Evolutionary conservation across 768 basidiomycete species (phyloP).

Genomic region (Peribolospora baueri): DNA sequence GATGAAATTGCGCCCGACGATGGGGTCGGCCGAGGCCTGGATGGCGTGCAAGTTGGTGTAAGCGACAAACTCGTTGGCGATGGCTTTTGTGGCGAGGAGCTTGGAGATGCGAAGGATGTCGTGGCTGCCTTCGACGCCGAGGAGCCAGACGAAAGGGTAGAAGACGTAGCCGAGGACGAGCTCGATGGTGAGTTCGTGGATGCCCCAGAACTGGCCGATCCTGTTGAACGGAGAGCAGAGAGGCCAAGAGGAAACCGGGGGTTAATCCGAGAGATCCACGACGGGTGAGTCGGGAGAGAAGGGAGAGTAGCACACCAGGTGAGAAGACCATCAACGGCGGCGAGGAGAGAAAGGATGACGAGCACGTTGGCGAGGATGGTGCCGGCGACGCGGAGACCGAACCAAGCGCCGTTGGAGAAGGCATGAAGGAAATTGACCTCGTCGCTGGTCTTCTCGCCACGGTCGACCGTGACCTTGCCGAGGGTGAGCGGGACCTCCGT

Average conservation of each 20-base stretch:
- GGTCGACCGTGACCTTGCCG: slow-evolving; percentile 53
- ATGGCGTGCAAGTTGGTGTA: slow-evolving; percentile 32
- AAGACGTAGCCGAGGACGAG: slow-evolving; percentile 65
- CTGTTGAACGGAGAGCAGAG: slow-evolving; percentile 14
- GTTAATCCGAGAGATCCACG: too few species aligned
- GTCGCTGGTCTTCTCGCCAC: slow-evolving; percentile 37
- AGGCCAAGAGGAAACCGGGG: neutral
- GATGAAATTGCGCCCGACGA: slow-evolving; percentile 48
- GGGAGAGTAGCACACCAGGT: slow-evolving; percentile 25
- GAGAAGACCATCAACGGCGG: slow-evolving; percentile 55
- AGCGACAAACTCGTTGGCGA: slow-evolving; percentile 63
- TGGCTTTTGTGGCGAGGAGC: slow-evolving; percentile 61
- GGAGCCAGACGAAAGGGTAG: slow-evolving; percentile 66
- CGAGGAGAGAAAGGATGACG: slow-evolving; percentile 59
- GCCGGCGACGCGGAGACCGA: slow-evolving; percentile 6
- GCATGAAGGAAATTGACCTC: slow-evolving; percentile 68
- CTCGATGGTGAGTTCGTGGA: slow-evolving; percentile 56
- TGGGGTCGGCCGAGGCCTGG: slow-evolving; percentile 30
- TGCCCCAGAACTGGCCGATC: slow-evolving; percentile 67
- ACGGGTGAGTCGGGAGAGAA: too few species aligned
- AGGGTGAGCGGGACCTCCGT: slow-evolving; percentile 63
- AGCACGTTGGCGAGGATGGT: slow-evolving; percentile 38
- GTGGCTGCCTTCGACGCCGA: slow-evolving; percentile 18
- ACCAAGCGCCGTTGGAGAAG: slow-evolving; percentile 41
- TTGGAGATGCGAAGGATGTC: slow-evolving; percentile 44